Base-by-base conservation (phyloP, 2,329 filamentous ascomycete species). In the Lecanicillium sp. region DNA sequence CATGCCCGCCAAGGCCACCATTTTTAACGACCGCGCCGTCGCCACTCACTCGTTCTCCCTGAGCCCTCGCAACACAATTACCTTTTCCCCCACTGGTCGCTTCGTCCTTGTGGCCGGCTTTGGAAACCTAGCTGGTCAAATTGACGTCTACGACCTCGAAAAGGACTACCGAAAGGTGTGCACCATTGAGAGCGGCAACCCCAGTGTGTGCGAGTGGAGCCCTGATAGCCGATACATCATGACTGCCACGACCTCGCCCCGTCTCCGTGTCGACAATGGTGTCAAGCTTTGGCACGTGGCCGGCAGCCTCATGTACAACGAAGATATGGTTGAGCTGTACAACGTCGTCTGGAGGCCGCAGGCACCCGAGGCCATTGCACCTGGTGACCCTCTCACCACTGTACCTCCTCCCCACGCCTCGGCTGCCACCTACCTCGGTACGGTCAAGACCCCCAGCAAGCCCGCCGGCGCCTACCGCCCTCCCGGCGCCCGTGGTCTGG, bases 1-100 rank as follows among this genome's bases (percentile, higher is more conserved):
- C 68, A 97, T 96, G 90, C 93, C 93, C n/a, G 88, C 93, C 48
- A 97, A 97, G 77, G 93, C 91, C 3, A 96, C 91, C 57, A 93
- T 98, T 57, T 98, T 97, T 79, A 96, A 96, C 67, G 81, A 86
- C 59, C 84, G 88, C 54, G 93, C 87, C 53, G 79, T 90, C 51
- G 76, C 86, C 17, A 86, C 85, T 50, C 88, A 96, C 69, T 87
- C 78, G 51, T 96, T 98, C 69, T 81, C 89, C 44, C 77, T 96
- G 45, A 85, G 76, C 3, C 93, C 93, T 11, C 85, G 93, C 61
- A 98, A 98, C 71, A 97, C 91, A 44, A 93, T 97, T 62, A 77
- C 84, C 44, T 98, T 96, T 71, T 97, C 91, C 11, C 91, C 93
- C 14, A 90, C 88, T 54, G 91, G 90, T 45, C 86, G 90, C 17